Evolutionary conservation across 2,329 filamentous ascomycete genomes (phyloP).

Genomic region (Stromatinia cepivora): DNA sequence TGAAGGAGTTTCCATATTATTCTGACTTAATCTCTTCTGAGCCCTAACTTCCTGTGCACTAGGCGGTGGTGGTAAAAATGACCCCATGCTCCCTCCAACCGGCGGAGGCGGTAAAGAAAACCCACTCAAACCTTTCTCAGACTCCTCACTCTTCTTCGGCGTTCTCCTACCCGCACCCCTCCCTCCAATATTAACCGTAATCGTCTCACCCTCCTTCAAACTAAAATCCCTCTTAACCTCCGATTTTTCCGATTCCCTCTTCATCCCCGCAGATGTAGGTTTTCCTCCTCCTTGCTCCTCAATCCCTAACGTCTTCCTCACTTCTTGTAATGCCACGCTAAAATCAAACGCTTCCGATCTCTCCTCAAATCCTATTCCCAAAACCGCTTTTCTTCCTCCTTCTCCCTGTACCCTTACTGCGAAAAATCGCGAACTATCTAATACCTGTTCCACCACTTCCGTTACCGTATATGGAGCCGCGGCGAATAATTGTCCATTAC

Average conservation of each 20-base stretch:
- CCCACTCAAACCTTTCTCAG: slow-evolving; percentile 31
- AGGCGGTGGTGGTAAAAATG: slow-evolving; percentile 66
- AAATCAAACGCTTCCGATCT: slow-evolving; percentile 85
- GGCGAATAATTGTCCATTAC: slow-evolving; percentile 74
- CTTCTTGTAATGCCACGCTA: slow-evolving; percentile 76
- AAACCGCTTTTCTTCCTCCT: slow-evolving; percentile 70
- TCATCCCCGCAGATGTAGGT: slow-evolving; percentile 31
- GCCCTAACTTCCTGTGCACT: slow-evolving; percentile 61
- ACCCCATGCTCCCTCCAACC: slow-evolving; percentile 37
- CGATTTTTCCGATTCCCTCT: slow-evolving; percentile 42
- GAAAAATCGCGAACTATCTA: slow-evolving; percentile 83
- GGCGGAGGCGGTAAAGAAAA: slow-evolving; percentile 75
- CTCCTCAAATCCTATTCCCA: slow-evolving; percentile 88
- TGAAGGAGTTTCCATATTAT: slow-evolving; percentile 44
- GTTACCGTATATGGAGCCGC: slow-evolving; percentile 73
- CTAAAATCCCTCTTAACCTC: slow-evolving; percentile 73
- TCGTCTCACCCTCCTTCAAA: slow-evolving; percentile 86
- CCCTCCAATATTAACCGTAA: slow-evolving; percentile 74
- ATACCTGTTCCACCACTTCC: slow-evolving; percentile 70
- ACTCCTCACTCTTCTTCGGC: slow-evolving; percentile 33
- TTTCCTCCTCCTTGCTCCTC: slow-evolving; percentile 46
- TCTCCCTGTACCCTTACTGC: slow-evolving; percentile 77
- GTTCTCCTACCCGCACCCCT: slow-evolving; percentile 42
- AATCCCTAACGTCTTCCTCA: slow-evolving; percentile 66
- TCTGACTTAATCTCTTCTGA: slow-evolving; percentile 55